A percentile compares a stretch with the other conserved stretches of the same genome.
phyloP scores from a whole-genome alignment of 768 basidiomycete genomes.

The Termitomyces sp. region DNA sequence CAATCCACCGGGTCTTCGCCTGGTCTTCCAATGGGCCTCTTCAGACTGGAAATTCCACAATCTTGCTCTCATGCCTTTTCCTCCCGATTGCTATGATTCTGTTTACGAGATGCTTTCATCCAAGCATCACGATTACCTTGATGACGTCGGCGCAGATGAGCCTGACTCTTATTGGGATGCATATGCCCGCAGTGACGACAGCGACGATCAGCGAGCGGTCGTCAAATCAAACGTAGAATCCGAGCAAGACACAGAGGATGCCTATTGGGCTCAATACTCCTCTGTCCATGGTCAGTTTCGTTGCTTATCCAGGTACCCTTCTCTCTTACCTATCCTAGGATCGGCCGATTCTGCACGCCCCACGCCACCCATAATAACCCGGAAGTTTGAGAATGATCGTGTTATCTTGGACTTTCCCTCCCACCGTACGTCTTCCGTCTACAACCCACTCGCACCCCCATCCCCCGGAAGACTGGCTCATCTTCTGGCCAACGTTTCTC shows the following conservation, averaged over 20 bases:
- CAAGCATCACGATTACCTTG: conserved; percentile 25
- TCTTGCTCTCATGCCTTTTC: conserved; percentile 65
- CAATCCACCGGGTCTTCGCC: conserved; percentile 34
- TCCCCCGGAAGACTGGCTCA: conserved; percentile 34
- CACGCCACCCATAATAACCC: conserved; percentile 33
- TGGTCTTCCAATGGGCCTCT: conserved; percentile 65
- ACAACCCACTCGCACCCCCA: conserved; percentile 36
- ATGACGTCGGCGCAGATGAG: conserved; percentile 28
- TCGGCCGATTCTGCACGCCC: conserved; percentile 69
- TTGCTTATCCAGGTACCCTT: background rate
- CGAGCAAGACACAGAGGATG: conserved; percentile 40
- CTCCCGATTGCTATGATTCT: conserved; percentile 29
- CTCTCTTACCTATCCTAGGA: conserved; percentile 31
- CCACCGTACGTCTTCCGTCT: conserved; percentile 20
- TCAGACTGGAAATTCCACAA: conserved; percentile 69
- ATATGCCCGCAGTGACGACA: conserved; percentile 39
- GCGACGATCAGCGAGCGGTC: conserved; percentile 15
- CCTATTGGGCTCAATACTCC: conserved; percentile 74
- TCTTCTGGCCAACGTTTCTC: conserved; percentile 31
- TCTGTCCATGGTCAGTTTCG: conserved; percentile 53
- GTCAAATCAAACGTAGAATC: conserved; percentile 13
- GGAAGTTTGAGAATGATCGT: conserved; percentile 22
- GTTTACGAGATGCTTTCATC: conserved; percentile 22
- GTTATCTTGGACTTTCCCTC: conserved; percentile 26
- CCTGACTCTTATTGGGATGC: conserved; percentile 67